Base-by-base conservation (phyloP, 495 filamentous ascomycete species). In the Haplographium delicatum region DNA sequence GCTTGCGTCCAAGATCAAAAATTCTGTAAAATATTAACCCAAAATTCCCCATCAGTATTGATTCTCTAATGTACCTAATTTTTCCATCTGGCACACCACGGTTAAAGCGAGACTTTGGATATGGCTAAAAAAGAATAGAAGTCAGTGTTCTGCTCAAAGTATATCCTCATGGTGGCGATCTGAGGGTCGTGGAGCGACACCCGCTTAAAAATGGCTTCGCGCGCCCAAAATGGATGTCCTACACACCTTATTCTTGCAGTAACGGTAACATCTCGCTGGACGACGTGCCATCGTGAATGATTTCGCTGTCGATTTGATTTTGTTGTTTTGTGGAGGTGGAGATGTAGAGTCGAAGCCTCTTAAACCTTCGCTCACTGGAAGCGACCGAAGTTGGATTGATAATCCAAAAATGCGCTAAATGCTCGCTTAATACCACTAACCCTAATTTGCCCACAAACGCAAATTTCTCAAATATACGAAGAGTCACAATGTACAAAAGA, bases 231-330 rank as follows among this genome's bases (percentile, higher is more conserved):
- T 46, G 22, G n/a, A n/a, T 18, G 56, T 31, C 18, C 34, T 53
- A 79, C 84, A 73, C 70, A 93, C 88, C 91, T 96, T 96, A 85
- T 96, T 96, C 89, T 97, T 97, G 89, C 93, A 98, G 84, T 98
- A 98, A 72, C 93, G 90, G 84, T 98, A 98, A 77, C 93, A 98
- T 77, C 94, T 82, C 62, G 93, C 93, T 63, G 93, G 93, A 80
- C 93, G 88, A 71, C 93, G 87, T 68, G 93, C 93, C 93, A 98
- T 98, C 74, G 82, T 87, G 83, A 83, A 73, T 75, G 76, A 69
- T 82, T 75, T 71, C 69, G 70, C 66, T 70, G 69, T 69, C 70
- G 68, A 63, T 71, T 63, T 76, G 57, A n/a, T 61, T 44, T 62
- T 56, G 61, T 56, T 58, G 64, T 68, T 62, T 65, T 61, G 65